Evolutionary conservation across 139 green algal species (phyloP), one percentile per base, ranked within the genome.

Genomic region (Penium margaritaceum): DNA sequence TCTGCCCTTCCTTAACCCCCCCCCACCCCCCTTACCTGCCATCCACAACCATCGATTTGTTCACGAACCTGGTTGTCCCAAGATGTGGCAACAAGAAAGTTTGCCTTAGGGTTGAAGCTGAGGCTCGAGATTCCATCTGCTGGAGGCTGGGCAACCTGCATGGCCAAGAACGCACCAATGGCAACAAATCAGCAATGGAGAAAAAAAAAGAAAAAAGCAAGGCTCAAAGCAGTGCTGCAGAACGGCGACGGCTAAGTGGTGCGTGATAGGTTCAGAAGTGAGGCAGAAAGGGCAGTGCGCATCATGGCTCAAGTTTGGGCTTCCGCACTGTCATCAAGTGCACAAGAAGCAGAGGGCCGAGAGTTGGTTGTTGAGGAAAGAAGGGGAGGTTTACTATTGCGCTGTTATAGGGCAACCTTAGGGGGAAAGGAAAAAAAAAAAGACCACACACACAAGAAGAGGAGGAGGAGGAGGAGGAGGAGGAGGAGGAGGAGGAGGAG

Each of bases 31-130:
- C n/a, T n/a, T n/a, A n/a, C n/a, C n/a, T n/a, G n/a, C n/a, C n/a
- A n/a, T n/a, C n/a, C n/a, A n/a, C n/a, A n/a, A n/a, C n/a, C n/a
- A n/a, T n/a, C n/a, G n/a, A n/a, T n/a, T n/a, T n/a, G n/a, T n/a
- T 80, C 70, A 73, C 87, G 86, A 12, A 83, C 89, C 47, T 88
- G 87, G 67, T 89, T 89, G 72, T 96, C 91, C 91, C 91, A 96
- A 1, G 85, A 95, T 0, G 91, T 95, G 7, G 90, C 90, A 1
- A 92, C 84, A 12, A 98, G 85, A 39, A 88, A 84, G 81, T 98
- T 96, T 43, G 89, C 85, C 12, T 61, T 75, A 37, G 89, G 87
- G 74, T 87, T 95, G 70, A 93, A 98, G 21, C 58, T 66, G 1
- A 98, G 21, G 77, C 85, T 92, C 58, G 81, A 89, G 19, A 98